Evolutionary conservation across 2,329 filamentous ascomycete genomes (phyloP).

Genomic region (Aplosporella prunicola): DNA sequence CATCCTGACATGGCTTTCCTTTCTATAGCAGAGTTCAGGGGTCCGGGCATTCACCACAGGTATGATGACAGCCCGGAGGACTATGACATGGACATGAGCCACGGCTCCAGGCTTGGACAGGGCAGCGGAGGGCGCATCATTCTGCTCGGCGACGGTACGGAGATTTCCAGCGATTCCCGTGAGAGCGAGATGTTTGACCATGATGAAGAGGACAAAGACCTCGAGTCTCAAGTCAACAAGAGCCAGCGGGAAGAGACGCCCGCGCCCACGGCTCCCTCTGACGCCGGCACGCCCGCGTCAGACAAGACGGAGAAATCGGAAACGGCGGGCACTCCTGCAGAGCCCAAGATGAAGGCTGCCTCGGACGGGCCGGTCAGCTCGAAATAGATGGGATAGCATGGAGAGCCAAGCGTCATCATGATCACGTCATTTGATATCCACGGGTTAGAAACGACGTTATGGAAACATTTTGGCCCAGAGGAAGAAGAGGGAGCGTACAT

Average conservation of each 20-base stretch:
- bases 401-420: slow-evolving; percentile 7
- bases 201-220: slow-evolving; percentile 75
- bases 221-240: slow-evolving; percentile 74
- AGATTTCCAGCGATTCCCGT: slow-evolving; percentile 79
- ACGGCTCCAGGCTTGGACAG: slow-evolving; percentile 58
- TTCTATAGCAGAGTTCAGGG: slow-evolving; percentile 40
- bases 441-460: slow-evolving; percentile 10
- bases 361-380: not conserved
- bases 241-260: slow-evolving; percentile 16
- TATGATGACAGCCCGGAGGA: slow-evolving; percentile 45
- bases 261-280: slow-evolving; percentile 7
- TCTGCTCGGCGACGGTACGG: slow-evolving; percentile 88
- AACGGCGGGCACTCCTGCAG: not conserved
- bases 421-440: slow-evolving; percentile 12
- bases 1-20: slow-evolving; percentile 26
- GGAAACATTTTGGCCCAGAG: not conserved
- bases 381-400: no score
- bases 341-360: slow-evolving; percentile 8
- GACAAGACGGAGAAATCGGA: slow-evolving; percentile 11
- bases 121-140: slow-evolving; percentile 66
- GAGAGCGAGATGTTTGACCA: slow-evolving; percentile 93
- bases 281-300: slow-evolving; percentile 10
- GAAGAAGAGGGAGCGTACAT: not conserved
- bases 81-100: slow-evolving; percentile 66
- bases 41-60: slow-evolving; percentile 41